phyloP scores from a whole-genome alignment of 257 asterid species.

The Catharanthus roseus region DNA sequence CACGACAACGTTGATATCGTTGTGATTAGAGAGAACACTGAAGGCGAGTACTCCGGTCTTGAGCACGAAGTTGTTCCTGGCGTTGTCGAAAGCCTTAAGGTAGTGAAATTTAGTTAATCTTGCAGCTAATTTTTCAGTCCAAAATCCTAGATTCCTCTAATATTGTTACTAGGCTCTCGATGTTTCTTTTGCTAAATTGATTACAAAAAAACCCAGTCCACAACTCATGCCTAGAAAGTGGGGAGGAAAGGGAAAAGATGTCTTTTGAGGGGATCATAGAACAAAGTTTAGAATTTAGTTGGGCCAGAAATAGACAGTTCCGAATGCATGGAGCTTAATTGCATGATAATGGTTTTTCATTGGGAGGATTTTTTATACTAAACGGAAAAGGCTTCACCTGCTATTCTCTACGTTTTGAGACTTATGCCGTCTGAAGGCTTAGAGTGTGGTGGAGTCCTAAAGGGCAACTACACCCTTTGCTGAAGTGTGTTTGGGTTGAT shows the following conservation, averaged over 20 bases:
- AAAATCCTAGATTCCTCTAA: neutral
- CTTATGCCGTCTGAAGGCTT: neutral
- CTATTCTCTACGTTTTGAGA: neutral
- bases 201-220: neutral
- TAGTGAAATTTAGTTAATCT: slow-evolving; percentile 13
- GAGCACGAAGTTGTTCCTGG: slow-evolving; percentile 99
- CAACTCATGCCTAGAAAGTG: too few relatives aligned
- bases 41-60: slow-evolving; percentile 93
- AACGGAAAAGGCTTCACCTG: neutral
- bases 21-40: slow-evolving; percentile 92
- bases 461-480: neutral
- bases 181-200: neutral
- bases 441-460: neutral
- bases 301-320: neutral
- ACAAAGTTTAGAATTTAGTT: neutral
- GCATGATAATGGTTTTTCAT: neutral
- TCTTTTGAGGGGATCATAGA: neutral
- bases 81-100: slow-evolving; percentile 97
- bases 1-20: slow-evolving; percentile 84
- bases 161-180: neutral
- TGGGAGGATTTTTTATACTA: neutral
- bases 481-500: neutral
- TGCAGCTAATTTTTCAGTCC: neutral
- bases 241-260: neutral
- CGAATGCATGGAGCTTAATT: neutral